These are phyloP conservation scores for Xylaria castorea DNA, from an alignment of 495 filamentous ascomycete species.

Conservation along the genomic window DNA sequence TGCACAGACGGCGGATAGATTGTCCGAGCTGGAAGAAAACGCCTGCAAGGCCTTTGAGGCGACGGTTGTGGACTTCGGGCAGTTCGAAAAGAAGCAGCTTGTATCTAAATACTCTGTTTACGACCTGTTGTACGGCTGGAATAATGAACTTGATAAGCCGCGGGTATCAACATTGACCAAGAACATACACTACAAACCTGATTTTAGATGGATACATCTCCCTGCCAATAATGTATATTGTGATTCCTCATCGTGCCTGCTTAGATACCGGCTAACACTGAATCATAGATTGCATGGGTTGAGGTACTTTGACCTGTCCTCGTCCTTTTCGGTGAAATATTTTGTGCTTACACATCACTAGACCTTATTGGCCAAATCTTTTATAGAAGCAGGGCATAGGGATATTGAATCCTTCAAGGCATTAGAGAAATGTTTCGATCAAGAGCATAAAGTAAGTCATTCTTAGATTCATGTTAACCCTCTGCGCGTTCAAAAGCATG, in stretches of 20 bases:
- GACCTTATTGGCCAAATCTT: conserved; percentile 68
- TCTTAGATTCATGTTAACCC: background rate
- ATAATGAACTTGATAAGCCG: conserved; percentile 61
- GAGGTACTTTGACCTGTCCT: conserved; percentile 37
- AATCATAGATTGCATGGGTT: conserved; percentile 43
- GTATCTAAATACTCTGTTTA: conserved; percentile 63
- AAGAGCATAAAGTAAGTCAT: conserved; percentile 58
- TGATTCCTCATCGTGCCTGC: conserved; percentile 20
- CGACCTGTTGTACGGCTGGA: conserved; percentile 67
- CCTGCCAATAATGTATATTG: conserved; percentile 56
- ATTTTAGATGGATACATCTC: conserved; percentile 75
- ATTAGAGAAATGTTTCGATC: conserved; percentile 67
- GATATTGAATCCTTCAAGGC: conserved; percentile 74
- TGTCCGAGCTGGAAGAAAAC: conserved; percentile 61
- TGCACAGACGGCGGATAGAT: conserved; percentile 56
- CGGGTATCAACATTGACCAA: conserved; percentile 61
- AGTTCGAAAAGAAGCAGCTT: conserved; percentile 68
- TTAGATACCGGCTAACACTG: conserved; percentile 30
- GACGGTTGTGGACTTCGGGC: conserved; percentile 72
- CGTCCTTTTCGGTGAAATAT: background rate
- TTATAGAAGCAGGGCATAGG: conserved; percentile 69
- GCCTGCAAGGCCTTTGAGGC: conserved; percentile 69
- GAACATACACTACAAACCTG: conserved; percentile 57
- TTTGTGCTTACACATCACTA: conserved; percentile 57
- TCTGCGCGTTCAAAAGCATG: background rate